Evolutionary conservation across 768 basidiomycete genomes (phyloP).

Genomic region (Sarcomyxa edulis): DNA sequence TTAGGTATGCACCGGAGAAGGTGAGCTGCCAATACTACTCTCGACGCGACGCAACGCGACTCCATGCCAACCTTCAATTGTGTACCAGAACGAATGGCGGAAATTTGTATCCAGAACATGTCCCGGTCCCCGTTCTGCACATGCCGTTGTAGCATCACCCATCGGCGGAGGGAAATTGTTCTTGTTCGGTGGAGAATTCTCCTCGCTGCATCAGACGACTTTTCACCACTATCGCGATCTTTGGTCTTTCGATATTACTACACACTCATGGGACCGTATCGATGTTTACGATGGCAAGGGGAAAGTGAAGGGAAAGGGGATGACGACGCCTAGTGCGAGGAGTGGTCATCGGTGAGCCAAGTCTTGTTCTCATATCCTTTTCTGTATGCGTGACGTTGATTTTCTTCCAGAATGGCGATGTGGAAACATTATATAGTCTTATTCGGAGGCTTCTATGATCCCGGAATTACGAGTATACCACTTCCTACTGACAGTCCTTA

Average conservation of each 20-base stretch:
- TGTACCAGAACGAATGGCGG: conserved; percentile 76
- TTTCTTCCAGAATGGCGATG: conserved; percentile 81
- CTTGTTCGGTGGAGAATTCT: conserved; percentile 86
- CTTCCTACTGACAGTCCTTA: background rate
- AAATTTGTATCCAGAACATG: conserved; percentile 79
- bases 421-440: conserved; percentile 87
- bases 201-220: conserved; percentile 73
- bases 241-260: conserved; percentile 79
- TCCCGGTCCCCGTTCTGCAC: conserved; percentile 85
- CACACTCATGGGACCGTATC: conserved; percentile 82
- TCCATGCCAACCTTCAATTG: background rate
- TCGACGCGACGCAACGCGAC: background rate
- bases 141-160: conserved; percentile 71
- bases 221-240: conserved; percentile 90
- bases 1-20: conserved; percentile 82
- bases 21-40: conserved; percentile 31
- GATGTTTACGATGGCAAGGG: too few relatives aligned
- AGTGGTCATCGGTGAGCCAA: conserved; percentile 71
- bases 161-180: conserved; percentile 84
- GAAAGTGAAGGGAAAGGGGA: too few relatives aligned
- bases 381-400: too few relatives aligned
- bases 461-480: conserved; percentile 70
- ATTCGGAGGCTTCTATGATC: conserved; percentile 90
- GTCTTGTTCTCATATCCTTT: background rate
- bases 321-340: conserved; percentile 77